Conservation (phyloP, 139 green algal species). For the Haematococcus sp. region DNA sequence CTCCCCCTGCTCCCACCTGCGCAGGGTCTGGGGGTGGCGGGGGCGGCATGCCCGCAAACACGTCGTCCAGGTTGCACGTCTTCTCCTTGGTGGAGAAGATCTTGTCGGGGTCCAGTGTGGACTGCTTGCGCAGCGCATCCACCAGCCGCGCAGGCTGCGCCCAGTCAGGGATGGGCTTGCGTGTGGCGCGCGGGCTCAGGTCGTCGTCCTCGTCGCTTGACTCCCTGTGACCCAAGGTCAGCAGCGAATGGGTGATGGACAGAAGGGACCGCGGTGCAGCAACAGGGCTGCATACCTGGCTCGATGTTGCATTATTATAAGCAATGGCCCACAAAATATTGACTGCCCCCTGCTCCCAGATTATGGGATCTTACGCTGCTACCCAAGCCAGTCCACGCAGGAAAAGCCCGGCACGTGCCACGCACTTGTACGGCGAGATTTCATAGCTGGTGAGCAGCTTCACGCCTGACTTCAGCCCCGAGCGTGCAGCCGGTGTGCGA, state of each 20-base stretch:
- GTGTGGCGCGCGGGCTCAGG: slow-evolving; percentile 26
- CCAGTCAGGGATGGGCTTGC: slow-evolving; percentile 77
- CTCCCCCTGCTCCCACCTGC: neutral
- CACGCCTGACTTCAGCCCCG: neutral
- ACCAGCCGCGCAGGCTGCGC: slow-evolving; percentile 42
- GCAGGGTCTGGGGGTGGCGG: neutral
- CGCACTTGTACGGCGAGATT: slow-evolving; percentile 80
- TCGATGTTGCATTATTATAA: neutral
- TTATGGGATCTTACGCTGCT: no score
- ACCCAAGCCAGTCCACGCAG: no score
- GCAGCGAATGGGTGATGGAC: no score
- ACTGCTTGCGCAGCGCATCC: slow-evolving; percentile 48
- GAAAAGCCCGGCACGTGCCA: neutral
- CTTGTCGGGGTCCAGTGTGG: slow-evolving; percentile 63
- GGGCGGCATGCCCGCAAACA: slow-evolving; percentile 48
- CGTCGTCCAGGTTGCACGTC: slow-evolving; percentile 66
- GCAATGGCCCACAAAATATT: neutral
- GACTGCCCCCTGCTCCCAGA: no score
- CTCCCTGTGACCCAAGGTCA: neutral
- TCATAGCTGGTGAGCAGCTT: slow-evolving; percentile 51
- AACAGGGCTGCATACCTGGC: neutral
- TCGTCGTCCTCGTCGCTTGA: slow-evolving; percentile 59
- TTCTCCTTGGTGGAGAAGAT: slow-evolving; percentile 65
- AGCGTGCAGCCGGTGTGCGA: slow-evolving; percentile 25
- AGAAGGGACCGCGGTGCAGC: neutral